Percentiles rank a stretch among this genome's conserved stretches.
These are phyloP conservation scores for Globisporangium megalacanthum DNA, from an alignment of 352 stramenopile genomes.

Conservation along the genomic window DNA sequence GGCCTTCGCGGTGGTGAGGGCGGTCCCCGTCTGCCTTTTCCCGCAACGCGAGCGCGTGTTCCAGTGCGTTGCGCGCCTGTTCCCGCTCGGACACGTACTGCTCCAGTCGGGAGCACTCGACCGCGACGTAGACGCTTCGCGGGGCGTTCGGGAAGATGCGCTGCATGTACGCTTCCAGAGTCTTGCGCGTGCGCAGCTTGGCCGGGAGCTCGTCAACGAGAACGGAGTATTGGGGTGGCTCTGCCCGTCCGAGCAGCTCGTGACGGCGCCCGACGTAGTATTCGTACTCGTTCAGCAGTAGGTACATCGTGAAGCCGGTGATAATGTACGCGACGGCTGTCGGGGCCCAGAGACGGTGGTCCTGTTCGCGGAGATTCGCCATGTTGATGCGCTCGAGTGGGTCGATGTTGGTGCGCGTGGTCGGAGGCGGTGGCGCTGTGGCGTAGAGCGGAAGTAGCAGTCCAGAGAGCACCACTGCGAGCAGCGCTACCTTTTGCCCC, in stretches of 20 bases:
- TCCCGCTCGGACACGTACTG: conserved; percentile 47
- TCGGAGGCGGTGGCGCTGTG: conserved; percentile 26
- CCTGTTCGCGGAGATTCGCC: conserved; percentile 56
- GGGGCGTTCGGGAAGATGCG: conserved; percentile 64
- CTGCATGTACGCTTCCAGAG: conserved; percentile 64
- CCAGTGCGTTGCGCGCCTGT: conserved; percentile 32
- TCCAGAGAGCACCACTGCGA: conserved; percentile 46
- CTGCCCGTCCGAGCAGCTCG: conserved; percentile 41
- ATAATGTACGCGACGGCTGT: conserved; percentile 51
- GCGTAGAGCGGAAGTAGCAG: conserved; percentile 70
- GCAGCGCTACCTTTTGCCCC: conserved; percentile 59
- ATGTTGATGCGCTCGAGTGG: conserved; percentile 63
- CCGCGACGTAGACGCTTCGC: conserved; percentile 56
- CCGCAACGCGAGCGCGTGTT: conserved; percentile 44
- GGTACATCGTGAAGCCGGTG: conserved; percentile 42
- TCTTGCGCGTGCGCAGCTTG: conserved; percentile 48
- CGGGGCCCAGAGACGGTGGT: conserved; percentile 56
- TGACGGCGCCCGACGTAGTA: conserved; percentile 58
- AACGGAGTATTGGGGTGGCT: conserved; percentile 67
- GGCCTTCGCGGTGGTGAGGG: conserved; percentile 38
- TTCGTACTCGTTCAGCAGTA: conserved; percentile 60
- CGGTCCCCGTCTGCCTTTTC: conserved; percentile 31
- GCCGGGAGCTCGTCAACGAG: conserved; percentile 66
- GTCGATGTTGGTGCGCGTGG: conserved; percentile 26
- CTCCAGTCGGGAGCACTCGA: conserved; percentile 62